Evolutionary conservation across 2,329 filamentous ascomycete species (phyloP), one percentile per base, ranked within the genome.

Genomic region (Colletotrichum horii): DNA sequence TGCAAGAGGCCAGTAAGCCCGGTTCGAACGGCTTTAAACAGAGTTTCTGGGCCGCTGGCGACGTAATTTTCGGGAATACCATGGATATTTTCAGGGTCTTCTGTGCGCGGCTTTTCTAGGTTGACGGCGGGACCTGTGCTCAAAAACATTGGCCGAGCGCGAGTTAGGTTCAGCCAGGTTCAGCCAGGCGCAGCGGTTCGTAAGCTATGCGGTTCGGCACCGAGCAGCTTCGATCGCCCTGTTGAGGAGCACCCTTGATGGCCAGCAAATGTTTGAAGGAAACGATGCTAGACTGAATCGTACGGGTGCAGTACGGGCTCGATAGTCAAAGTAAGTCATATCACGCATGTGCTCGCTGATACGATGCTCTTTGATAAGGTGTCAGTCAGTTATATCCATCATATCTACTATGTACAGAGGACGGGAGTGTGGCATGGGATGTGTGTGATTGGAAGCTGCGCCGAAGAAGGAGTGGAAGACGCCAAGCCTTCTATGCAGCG

Each of bases 401-500:
- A 52, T 22, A 58, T 30, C 55, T 15, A 30, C 55, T 15, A 30
- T 7, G 28, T 30, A 28, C 55, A 19, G 24, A 28, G 55, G 16
- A 24, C 22, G n/a, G 52, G 24, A 24, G 4, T 15, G 4, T 22
- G n/a, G 3, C 43, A 12, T n/a, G n/a, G 43, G 48, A 22, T 12
- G 14, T 43, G 34, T 30, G 43, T 14, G 38, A 36, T 38, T 55
- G 60, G 30, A 66, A 66, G 34, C n/a, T 26, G 36, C 22, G 19
- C 43, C 36, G 64, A 72, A 72, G 64, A 28, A 30, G 58, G 24
- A n/a, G 24, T 56, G 32, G 66, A 70, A 64, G 32, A 70, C 24
- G 71, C 71, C 66, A 70, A 70, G 66, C 43, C 58, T 74, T 70
- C 66, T 12, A 24, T 70, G 71, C 70, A 72, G 34, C 24, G 43